Evolutionary conservation across 2,329 filamentous ascomycete species (phyloP).

Genomic region (Fusarium concolor): DNA sequence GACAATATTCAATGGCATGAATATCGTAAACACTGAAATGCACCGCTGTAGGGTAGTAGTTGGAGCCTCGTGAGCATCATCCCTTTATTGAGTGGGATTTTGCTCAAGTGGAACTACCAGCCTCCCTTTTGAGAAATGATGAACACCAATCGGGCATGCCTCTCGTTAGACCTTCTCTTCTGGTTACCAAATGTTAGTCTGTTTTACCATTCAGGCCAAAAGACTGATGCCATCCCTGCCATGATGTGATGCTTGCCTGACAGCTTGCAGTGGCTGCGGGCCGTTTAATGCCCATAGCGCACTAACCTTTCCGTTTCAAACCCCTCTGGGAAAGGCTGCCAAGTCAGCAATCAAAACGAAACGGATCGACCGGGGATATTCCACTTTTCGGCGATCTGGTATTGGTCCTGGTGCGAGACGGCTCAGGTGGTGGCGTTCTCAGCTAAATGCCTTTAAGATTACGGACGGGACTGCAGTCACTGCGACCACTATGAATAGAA

Average conservation of each 20-base stretch:
- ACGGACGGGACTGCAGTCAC: background rate
- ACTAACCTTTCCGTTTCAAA: conserved; percentile 7
- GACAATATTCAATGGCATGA: background rate
- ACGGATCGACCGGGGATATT: conserved; percentile 19
- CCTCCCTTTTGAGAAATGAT: background rate
- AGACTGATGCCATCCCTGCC: background rate
- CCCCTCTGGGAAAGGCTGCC: conserved; percentile 7
- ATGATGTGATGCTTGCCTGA: conserved; percentile 11
- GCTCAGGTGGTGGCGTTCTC: conserved; percentile 16
- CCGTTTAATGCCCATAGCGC: conserved; percentile 9
- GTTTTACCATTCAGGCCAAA: conserved; percentile 27
- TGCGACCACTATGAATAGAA: background rate
- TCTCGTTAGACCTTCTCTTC: background rate
- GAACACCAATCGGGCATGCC: background rate
- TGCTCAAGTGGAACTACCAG: no score
- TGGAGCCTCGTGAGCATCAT: background rate
- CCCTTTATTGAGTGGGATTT: background rate
- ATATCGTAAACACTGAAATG: background rate
- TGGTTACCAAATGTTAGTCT: background rate
- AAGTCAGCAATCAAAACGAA: conserved; percentile 20
- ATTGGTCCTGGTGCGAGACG: conserved; percentile 6
- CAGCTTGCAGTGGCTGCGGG: conserved; percentile 12
- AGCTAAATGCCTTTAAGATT: conserved; percentile 26
- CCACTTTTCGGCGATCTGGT: conserved; percentile 21
- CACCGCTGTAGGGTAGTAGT: conserved; percentile 1